Evolutionary conservation across 2,329 filamentous ascomycete species (phyloP), one percentile per base, ranked within the genome.

Genomic region (Neopestalotiopsis sp.): DNA sequence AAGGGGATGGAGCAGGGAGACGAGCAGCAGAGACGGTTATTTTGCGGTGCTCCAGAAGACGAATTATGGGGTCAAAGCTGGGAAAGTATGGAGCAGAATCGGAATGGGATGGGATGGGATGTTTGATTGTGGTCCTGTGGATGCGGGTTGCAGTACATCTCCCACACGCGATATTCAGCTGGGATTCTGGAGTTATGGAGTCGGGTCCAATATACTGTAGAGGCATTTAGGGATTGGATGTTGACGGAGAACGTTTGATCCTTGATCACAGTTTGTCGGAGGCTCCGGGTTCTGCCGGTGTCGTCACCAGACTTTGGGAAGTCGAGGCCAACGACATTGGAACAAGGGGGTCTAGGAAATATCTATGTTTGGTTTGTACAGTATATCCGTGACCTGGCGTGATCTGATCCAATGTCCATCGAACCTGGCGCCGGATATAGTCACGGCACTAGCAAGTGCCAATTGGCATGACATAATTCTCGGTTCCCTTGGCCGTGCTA

Each of bases 201-300:
- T 49, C 42, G 42, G 42, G 42, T 17, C 42, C 42, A 49, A 49
- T 49, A 49, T 28, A 28, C 24, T 28, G 42, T 49, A 49, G 42
- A 49, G 42, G 42, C 42, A 49, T 49, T 49, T 49, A 49, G 42
- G 42, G n/a, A 49, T n/a, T 49, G 14, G 42, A 49, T 49, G 42
- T 49, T n/a, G 24, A 32, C 24, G 14, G n/a, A 61, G 14, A 13
- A 32, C 24, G 12, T n/a, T 30, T 17, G 38, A 42, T 49, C 38
- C 34, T 34, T 42, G 61, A 13, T 30, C n/a, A 34, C 24, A 32
- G 28, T 58, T 61, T 58, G 56, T 58, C 61, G 61, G 61, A 5
- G 34, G 24, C 24, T 63, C 61, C 61, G 61, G 61, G 61, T 63
- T 63, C 61, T 63, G 61, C 61, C 61, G 61, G 58, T 63, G 34